phyloP scores from a whole-genome alignment of 805 yeast genomes.

The Scheffersomyces ergatensis region DNA sequence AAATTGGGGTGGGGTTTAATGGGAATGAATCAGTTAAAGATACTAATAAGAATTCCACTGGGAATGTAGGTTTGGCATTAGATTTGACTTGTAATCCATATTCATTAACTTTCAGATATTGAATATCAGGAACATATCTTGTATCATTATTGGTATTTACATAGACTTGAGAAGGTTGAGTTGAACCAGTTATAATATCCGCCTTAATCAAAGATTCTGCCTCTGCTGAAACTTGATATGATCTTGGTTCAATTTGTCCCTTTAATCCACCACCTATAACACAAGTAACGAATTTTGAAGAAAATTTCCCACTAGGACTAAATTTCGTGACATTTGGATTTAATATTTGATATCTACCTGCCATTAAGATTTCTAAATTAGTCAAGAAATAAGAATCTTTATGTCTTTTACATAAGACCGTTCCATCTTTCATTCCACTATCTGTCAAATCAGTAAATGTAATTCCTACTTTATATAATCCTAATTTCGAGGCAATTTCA shows the following conservation, averaged over 20 bases:
- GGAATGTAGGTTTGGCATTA: conserved; percentile 88
- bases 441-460: conserved; percentile 89
- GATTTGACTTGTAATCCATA: conserved; percentile 84
- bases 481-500: conserved; percentile 53
- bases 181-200: conserved; percentile 80
- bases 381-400: conserved; percentile 86
- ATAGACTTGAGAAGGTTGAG: conserved; percentile 85
- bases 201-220: conserved; percentile 90
- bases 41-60: conserved; percentile 85
- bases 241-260: conserved; percentile 86
- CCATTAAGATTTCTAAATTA: conserved; percentile 81
- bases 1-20: conserved; percentile 51
- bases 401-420: conserved; percentile 90
- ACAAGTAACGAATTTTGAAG: conserved; percentile 92
- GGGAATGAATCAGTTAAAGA: conserved; percentile 94
- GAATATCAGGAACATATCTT: conserved; percentile 93
- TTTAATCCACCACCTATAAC: conserved; percentile 84
- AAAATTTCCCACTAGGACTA: conserved; percentile 61
- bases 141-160: conserved; percentile 69
- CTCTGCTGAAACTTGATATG: conserved; percentile 84
- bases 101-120: conserved; percentile 81
- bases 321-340: conserved; percentile 64
- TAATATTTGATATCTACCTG: conserved; percentile 71
- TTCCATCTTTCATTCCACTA: conserved; percentile 81
- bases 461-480: conserved; percentile 72